phyloP scores from a whole-genome alignment of 139 green algal species.

The Monoraphidium neglectum region DNA sequence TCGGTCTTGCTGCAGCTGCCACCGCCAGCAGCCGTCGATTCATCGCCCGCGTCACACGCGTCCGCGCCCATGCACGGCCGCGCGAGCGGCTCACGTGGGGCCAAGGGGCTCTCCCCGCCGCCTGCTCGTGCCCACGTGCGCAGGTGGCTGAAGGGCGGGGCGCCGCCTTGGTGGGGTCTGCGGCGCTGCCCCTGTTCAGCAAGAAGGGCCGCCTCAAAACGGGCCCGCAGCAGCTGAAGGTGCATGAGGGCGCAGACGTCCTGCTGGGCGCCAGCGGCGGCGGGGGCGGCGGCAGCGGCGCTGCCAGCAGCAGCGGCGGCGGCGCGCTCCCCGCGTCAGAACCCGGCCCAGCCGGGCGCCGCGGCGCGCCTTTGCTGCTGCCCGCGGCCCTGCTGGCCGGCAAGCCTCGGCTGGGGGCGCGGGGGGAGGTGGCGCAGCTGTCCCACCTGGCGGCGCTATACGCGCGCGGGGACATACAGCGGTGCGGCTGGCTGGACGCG shows the following conservation, averaged over 20 bases:
- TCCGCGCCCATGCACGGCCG: too few relatives aligned
- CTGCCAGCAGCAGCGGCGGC: neutral
- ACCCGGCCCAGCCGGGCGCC: constrained; percentile 60
- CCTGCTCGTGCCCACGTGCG: too few relatives aligned
- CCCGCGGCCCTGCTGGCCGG: neutral
- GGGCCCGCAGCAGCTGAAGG: constrained; percentile 63
- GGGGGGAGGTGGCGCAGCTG: constrained; percentile 59
- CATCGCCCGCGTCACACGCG: too few relatives aligned
- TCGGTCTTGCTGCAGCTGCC: too few relatives aligned
- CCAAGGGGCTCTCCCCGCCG: too few relatives aligned
- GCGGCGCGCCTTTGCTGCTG: neutral
- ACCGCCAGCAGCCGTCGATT: too few relatives aligned
- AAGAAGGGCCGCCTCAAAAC: constrained; percentile 86
- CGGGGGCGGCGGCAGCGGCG: neutral
- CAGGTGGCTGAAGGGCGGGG: too few relatives aligned
- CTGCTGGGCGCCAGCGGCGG: neutral
- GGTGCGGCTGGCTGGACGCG: constrained; percentile 85
- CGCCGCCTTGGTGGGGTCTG: constrained; percentile 55
- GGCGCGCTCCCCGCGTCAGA: too few relatives aligned
- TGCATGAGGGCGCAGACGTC: constrained; percentile 40
- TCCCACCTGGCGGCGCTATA: constrained; percentile 77
- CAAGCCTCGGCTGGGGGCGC: constrained; percentile 43
- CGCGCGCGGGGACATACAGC: constrained; percentile 74
- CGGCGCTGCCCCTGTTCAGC: constrained; percentile 83
- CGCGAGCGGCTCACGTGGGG: too few relatives aligned